Conservation (phyloP, 805 yeast genomes). For the Nakazawaea molendinolei region DNA sequence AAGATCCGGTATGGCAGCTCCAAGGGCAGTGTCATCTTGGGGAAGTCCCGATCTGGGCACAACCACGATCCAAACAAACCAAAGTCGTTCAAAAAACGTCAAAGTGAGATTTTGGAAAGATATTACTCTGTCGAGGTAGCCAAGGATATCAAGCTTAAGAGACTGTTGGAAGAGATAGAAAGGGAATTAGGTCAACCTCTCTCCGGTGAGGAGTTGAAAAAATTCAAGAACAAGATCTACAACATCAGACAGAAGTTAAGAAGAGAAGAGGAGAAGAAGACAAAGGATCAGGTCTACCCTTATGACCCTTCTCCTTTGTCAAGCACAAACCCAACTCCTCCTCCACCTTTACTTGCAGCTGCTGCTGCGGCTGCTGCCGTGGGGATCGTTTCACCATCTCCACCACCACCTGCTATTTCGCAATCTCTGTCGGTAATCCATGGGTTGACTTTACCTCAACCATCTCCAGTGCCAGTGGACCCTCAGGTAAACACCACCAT, state of each 20-base stretch:
- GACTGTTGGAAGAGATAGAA: constrained; percentile 8
- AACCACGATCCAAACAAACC: constrained; percentile 3
- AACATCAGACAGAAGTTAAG: constrained; percentile 11
- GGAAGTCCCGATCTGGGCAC: constrained; percentile 6
- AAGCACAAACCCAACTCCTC: not conserved
- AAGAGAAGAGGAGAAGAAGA: constrained; percentile 6
- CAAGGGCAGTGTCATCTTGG: constrained; percentile 10
- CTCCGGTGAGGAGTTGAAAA: constrained; percentile 9
- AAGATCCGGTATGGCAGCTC: constrained; percentile 11
- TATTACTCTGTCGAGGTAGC: constrained; percentile 7
- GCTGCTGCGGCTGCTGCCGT: not conserved
- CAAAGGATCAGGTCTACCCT: not conserved
- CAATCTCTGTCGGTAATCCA: not conserved
- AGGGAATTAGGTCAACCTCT: constrained; percentile 8
- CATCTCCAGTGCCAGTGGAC: too few species aligned
- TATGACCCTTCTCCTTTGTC: not conserved
- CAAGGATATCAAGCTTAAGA: constrained; percentile 5
- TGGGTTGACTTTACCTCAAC: not conserved
- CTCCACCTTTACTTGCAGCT: not conserved
- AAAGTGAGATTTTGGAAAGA: constrained; percentile 7
- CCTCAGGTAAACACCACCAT: too few species aligned
- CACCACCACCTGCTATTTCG: not conserved
- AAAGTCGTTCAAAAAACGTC: not conserved
- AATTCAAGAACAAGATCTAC: constrained; percentile 11
- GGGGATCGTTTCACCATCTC: not conserved